Evolutionary conservation across 768 basidiomycete genomes (phyloP), one percentile per base, ranked within the genome.

Genomic region (Termitomyces sp.): DNA sequence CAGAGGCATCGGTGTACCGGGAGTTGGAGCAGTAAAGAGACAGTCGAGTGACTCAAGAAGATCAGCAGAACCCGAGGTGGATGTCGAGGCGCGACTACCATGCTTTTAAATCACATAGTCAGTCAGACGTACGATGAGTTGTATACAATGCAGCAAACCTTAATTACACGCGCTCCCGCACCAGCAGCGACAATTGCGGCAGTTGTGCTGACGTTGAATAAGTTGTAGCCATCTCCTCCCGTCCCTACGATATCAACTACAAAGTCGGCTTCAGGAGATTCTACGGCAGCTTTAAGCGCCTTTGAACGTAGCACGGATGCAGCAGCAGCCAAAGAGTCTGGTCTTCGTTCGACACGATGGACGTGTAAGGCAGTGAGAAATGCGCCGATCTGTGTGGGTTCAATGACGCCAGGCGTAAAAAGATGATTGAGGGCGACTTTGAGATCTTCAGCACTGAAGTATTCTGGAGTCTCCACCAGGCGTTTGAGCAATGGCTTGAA

Each of bases 201-300:
- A 2, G 92, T 88, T 0, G 96, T 98, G 68, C 93, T 95, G 54
- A 98, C 95, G 69, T 98, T 98, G 81, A 94, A 98, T 0, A 95
- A 87, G 66, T 98, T 91, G 71, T 94, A 85, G 0, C 94, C 94
- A 72, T 98, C 97, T 6, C 97, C 96, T 10, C 96, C 94, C 0
- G 93, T 94, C 2, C 94, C 94, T 22, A 95, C 94, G 57, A 96
- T 92, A 51, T 76, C 73, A 16, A 76, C 88, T 15, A 91, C 81
- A 54, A 91, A 92, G 69, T 95, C 92, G 5, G 75, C 71, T 42
- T 86, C 81, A 1, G 69, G 70, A 31, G 81, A 79, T 54, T 85
- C 76, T 37, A 92, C 80, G 2, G 72, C 74, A 1, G 86, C 86
- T 42, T 80, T 79, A 53, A 91, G 69, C 2, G 91, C 84, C 24